These are phyloP conservation scores for Colletotrichum sp. DNA, from an alignment of 2,329 filamentous ascomycete species.

Conservation along the genomic window DNA sequence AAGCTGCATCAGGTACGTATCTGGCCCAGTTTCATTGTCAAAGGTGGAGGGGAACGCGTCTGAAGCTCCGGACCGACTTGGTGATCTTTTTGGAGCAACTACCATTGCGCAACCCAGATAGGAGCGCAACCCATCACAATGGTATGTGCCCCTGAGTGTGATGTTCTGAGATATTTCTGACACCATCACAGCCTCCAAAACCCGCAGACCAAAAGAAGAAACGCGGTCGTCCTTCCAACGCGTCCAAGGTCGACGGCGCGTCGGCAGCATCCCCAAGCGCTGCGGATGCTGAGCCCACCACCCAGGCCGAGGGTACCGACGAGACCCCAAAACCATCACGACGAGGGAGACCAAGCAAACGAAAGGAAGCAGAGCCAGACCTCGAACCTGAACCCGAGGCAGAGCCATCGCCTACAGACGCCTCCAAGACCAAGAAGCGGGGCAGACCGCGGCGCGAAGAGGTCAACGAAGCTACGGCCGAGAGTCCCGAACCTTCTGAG, in stretches of 20 bases:
- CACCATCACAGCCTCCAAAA: conserved; percentile 5
- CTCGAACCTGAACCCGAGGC: background rate
- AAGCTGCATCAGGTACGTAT: background rate
- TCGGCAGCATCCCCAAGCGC: conserved; percentile 28
- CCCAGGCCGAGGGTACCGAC: conserved; percentile 25
- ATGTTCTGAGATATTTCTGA: background rate
- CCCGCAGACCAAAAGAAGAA: conserved; percentile 42
- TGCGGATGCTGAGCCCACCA: conserved; percentile 9
- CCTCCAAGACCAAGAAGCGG: background rate
- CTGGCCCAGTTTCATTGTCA: background rate
- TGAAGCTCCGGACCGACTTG: background rate
- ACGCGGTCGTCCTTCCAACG: conserved; percentile 46
- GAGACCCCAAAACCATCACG: conserved; percentile 22
- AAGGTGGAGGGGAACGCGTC: conserved; percentile 5
- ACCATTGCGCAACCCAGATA: background rate
- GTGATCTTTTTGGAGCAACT: background rate
- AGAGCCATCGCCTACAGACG: background rate
- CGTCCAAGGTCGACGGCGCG: conserved; percentile 34
- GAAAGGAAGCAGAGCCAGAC: background rate
- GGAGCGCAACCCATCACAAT: background rate
- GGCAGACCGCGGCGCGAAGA: conserved; percentile 6
- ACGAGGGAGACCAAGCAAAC: conserved; percentile 29
- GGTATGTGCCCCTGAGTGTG: background rate
- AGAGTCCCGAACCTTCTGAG: background rate
- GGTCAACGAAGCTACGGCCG: background rate